These are phyloP conservation scores for Tardiomyces blankii DNA, from an alignment of 1,139 yeast genomes.

Conservation along the genomic window DNA sequence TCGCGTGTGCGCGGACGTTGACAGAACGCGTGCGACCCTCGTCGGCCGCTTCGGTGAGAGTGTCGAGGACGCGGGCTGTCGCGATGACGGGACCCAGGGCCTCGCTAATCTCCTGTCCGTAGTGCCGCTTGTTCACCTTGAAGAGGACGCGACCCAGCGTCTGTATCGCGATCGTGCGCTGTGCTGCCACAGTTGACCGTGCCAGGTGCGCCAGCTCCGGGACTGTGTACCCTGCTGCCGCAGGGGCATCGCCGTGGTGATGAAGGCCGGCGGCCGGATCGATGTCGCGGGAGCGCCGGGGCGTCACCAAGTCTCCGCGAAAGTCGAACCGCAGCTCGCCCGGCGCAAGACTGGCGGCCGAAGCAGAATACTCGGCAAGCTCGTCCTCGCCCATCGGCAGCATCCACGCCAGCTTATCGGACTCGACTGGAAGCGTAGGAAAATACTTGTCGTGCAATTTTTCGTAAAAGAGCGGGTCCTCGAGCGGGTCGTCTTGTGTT, in stretches of 20 bases:
- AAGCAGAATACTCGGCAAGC: slow-evolving; percentile 25
- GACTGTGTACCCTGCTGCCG: slow-evolving; percentile 85
- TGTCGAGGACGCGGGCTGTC: slow-evolving; percentile 54
- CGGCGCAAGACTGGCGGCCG: slow-evolving; percentile 25
- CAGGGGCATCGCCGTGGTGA: slow-evolving; percentile 85
- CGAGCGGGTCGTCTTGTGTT: background rate
- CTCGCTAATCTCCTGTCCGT: slow-evolving; percentile 41
- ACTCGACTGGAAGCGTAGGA: slow-evolving; percentile 80
- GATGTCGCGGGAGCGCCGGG: slow-evolving; percentile 32
- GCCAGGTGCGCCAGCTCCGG: slow-evolving; percentile 71
- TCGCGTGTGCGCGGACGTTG: slow-evolving; percentile 74
- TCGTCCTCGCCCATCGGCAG: slow-evolving; percentile 35
- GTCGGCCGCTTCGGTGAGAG: slow-evolving; percentile 63
- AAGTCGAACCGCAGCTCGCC: slow-evolving; percentile 75
- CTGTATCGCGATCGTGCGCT: slow-evolving; percentile 75
- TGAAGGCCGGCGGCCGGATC: slow-evolving; percentile 65
- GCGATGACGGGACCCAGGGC: slow-evolving; percentile 70
- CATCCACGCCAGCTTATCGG: slow-evolving; percentile 88
- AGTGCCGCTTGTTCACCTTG: slow-evolving; percentile 53
- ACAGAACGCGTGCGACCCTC: slow-evolving; percentile 54
- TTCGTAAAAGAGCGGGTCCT: slow-evolving; percentile 64
- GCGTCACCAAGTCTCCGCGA: slow-evolving; percentile 62
- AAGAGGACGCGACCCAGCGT: slow-evolving; percentile 80
- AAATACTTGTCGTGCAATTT: slow-evolving; percentile 76
- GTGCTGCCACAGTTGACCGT: slow-evolving; percentile 73